These are phyloP conservation scores for Physcomitrellopsis africana DNA, from an alignment of 225 moss, liverwort and hornwort species.

Conservation along the genomic window DNA sequence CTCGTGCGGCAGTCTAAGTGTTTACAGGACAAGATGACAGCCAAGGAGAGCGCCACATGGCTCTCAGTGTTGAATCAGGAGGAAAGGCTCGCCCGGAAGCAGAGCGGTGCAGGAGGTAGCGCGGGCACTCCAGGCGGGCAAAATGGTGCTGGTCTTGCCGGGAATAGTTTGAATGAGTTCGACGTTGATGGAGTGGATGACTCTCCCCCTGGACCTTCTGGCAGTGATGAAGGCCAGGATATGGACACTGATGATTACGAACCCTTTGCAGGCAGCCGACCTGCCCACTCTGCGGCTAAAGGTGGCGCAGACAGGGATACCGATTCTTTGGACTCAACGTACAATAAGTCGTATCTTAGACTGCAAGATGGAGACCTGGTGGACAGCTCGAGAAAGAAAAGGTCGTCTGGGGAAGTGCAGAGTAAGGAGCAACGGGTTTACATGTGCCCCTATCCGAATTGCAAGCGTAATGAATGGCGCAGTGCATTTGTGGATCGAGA, in stretches of 20 bases:
- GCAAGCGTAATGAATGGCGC: conserved; percentile 81
- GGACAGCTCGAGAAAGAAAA: conserved; percentile 63
- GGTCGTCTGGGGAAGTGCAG: conserved; percentile 50
- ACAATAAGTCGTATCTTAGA: conserved; percentile 59
- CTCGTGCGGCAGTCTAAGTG: conserved; percentile 96
- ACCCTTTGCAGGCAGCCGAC: conserved; percentile 53
- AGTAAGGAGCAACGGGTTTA: conserved; percentile 60
- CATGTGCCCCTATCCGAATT: conserved; percentile 70
- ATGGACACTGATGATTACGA: conserved; percentile 86
- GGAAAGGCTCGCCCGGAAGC: conserved; percentile 79
- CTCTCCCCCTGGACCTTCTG: conserved; percentile 57
- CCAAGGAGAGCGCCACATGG: conserved; percentile 99
- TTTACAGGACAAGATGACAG: conserved; percentile 98
- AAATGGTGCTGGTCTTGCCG: conserved; percentile 45
- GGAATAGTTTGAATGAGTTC: conserved; percentile 76
- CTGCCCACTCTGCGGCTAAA: conserved; percentile 45
- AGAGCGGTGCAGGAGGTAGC: conserved; percentile 54
- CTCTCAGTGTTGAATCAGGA: conserved; percentile 86
- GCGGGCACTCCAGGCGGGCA: conserved; percentile 42
- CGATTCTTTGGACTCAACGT: conserved; percentile 68
- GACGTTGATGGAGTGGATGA: conserved; percentile 87
- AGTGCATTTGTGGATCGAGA: conserved; percentile 72
- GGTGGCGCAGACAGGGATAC: conserved; percentile 46
- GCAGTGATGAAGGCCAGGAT: conserved; percentile 74
- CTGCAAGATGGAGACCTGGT: conserved; percentile 71